Evolutionary conservation across 306 rosid genomes (phyloP).

Genomic region (Ziziphus jujuba): DNA sequence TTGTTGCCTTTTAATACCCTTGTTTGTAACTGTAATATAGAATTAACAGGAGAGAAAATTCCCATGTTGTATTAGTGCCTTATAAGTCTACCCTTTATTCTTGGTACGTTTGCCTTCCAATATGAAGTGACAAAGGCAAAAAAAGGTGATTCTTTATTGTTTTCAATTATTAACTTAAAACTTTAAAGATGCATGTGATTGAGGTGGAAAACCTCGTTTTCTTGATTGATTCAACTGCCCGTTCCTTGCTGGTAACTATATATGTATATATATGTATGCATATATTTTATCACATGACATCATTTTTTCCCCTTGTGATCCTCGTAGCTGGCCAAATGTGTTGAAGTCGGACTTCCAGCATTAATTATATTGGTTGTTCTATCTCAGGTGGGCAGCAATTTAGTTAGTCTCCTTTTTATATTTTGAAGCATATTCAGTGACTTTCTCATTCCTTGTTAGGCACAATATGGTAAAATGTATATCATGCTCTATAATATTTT

Average conservation of each 20-base stretch:
- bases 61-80: too few relatives aligned
- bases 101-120: neutral
- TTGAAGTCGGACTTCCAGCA: conserved; percentile 92
- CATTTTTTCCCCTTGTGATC: conserved; percentile 21
- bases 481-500: too few relatives aligned
- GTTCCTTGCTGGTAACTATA: neutral
- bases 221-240: neutral
- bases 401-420: conserved; percentile 6
- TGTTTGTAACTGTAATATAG: too few relatives aligned
- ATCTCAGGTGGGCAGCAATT: conserved; percentile 58
- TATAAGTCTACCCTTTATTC: neutral
- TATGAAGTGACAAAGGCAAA: neutral
- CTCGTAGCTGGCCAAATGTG: conserved; percentile 70
- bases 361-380: conserved; percentile 60
- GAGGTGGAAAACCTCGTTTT: neutral
- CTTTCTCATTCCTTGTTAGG: neutral
- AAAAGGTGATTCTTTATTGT: neutral
- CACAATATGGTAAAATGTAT: too few relatives aligned
- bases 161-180: neutral
- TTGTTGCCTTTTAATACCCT: too few relatives aligned
- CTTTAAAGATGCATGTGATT: neutral
- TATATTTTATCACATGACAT: neutral
- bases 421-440: conserved; percentile 8
- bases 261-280: neutral
- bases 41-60: too few relatives aligned